Percentiles rank a stretch among this genome's conserved stretches.
Conservation (phyloP, 331 rosid genomes). For the Erythrophleum ivorense region DNA sequence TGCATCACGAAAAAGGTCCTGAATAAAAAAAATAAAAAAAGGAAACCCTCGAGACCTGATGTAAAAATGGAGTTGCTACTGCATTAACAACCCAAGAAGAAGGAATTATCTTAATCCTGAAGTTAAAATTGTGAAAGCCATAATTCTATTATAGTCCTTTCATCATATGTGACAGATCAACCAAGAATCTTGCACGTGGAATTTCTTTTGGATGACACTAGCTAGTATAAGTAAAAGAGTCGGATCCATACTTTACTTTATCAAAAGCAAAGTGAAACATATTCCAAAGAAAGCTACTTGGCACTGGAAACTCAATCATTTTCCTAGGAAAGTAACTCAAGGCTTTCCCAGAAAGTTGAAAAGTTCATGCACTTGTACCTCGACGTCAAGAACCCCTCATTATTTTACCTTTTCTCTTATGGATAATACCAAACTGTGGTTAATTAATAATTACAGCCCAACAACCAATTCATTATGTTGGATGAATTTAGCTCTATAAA, state of each 20-base stretch:
- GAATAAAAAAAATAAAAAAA: no score
- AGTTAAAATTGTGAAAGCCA: no score
- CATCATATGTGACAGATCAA: no score
- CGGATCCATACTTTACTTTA: conserved; percentile 5
- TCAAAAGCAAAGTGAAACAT: not conserved
- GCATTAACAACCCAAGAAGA: no score
- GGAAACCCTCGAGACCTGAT: no score
- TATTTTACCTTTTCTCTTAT: conserved; percentile 3
- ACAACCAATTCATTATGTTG: not conserved
- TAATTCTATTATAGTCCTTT: no score
- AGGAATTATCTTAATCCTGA: no score
- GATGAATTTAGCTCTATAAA: no score
- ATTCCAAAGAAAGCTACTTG: conserved; percentile 6
- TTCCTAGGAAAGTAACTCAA: conserved; percentile 30
- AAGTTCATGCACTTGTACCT: conserved; percentile 37
- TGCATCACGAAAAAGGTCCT: no score
- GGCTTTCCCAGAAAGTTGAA: conserved; percentile 39
- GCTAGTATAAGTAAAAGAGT: not conserved
- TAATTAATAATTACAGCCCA: conserved; percentile 30
- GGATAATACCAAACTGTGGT: conserved; percentile 42
- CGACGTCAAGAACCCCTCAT: conserved; percentile 22
- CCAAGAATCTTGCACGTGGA: not conserved
- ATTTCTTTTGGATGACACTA: no score
- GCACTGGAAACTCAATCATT: conserved; percentile 44
- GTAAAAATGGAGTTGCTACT: no score